Conservation (phyloP, 345 rosid genomes). For the Arabidopsis suecica region DNA sequence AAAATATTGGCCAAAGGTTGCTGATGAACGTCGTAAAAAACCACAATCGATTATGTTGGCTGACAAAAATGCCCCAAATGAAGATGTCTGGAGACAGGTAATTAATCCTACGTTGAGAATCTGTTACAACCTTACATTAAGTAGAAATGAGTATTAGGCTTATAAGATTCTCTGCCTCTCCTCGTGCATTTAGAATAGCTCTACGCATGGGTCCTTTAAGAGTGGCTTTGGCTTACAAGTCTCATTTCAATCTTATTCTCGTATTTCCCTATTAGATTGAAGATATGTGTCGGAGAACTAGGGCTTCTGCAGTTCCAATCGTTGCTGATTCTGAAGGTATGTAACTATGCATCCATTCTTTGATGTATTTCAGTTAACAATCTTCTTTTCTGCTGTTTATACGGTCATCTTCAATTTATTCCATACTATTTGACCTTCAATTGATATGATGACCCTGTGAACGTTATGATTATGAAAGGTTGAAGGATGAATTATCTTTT, state of each 20-base stretch:
- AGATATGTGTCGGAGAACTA: conserved; percentile 76
- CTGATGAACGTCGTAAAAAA: conserved; percentile 69
- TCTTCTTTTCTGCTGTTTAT: conserved; percentile 15
- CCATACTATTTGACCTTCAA: conserved; percentile 2
- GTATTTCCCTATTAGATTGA: conserved; percentile 64
- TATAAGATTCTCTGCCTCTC: conserved; percentile 16
- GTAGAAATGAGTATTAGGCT: conserved; percentile 4
- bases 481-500: conserved; percentile 5
- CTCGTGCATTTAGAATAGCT: conserved; percentile 14
- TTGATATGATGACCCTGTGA: conserved; percentile 3
- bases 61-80: conserved; percentile 99
- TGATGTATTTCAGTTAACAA: not conserved
- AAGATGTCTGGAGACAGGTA: conserved; percentile 99
- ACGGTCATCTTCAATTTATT: not conserved
- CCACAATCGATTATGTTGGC: conserved; percentile 93
- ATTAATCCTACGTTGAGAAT: conserved; percentile 24
- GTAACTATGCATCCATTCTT: conserved; percentile 36
- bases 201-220: conserved; percentile 4
- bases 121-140: conserved; percentile 16
- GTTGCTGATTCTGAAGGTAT: conserved; percentile 92
- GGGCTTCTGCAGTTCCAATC: conserved; percentile 87
- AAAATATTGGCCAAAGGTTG: conserved; percentile 86
- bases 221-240: conserved; percentile 22
- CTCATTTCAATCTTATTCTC: conserved; percentile 5
- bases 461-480: conserved; percentile 4